These are phyloP conservation scores for Geotrichum citri-aurantii DNA, from an alignment of 1,139 yeast species.

Conservation along the genomic window DNA sequence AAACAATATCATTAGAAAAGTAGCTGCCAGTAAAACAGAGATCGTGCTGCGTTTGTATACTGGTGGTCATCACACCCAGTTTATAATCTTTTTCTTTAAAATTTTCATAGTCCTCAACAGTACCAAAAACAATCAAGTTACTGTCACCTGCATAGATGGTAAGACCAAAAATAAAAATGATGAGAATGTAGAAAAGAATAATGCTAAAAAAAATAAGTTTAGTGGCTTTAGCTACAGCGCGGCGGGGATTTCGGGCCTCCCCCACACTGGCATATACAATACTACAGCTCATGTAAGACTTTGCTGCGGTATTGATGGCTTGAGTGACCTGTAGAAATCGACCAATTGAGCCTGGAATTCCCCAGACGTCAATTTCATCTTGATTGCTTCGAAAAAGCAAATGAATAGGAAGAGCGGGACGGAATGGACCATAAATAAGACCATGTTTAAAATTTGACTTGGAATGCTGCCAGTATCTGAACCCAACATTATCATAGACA, in stretches of 20 bases:
- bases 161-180: slow-evolving; percentile 66
- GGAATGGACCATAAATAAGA: slow-evolving; percentile 61
- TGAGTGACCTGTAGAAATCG: slow-evolving; percentile 58
- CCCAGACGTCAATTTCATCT: slow-evolving; percentile 42
- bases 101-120: slow-evolving; percentile 1
- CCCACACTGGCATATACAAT: slow-evolving; percentile 82
- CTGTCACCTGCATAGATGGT: slow-evolving; percentile 75
- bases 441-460: slow-evolving; percentile 47
- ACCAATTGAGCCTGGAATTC: slow-evolving; percentile 61
- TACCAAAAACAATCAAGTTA: slow-evolving; percentile 31
- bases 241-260: slow-evolving; percentile 77
- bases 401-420: slow-evolving; percentile 54
- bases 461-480: slow-evolving; percentile 56
- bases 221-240: slow-evolving; percentile 73
- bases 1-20: slow-evolving; percentile 9
- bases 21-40: neutral
- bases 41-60: slow-evolving; percentile 10
- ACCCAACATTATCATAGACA: slow-evolving; percentile 45
- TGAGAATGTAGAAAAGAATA: slow-evolving; percentile 58
- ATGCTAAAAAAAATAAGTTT: slow-evolving; percentile 69
- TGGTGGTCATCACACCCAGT: slow-evolving; percentile 5
- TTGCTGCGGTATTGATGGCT: slow-evolving; percentile 60
- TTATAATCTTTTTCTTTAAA: neutral
- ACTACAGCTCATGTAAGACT: slow-evolving; percentile 76
- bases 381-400: slow-evolving; percentile 36